These are phyloP conservation scores for Mayamaea pseudoterrestris DNA, from an alignment of 108 stramenopile genomes.

Conservation along the genomic window DNA sequence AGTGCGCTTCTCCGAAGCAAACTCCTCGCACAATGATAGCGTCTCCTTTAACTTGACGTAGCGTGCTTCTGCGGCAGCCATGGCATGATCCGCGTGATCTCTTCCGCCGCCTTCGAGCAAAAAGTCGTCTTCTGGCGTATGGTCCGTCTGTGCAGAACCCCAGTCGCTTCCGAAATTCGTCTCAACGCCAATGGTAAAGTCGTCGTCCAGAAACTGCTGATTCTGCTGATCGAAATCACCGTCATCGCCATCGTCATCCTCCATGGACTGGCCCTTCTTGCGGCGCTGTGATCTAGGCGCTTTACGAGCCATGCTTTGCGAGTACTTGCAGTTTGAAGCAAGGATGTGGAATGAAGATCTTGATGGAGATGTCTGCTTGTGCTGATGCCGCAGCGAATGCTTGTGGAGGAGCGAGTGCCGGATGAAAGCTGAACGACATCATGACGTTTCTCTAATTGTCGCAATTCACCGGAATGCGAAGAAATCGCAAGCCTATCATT, in stretches of 20 bases:
- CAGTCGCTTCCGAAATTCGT: background rate
- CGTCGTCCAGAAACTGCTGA: conserved; percentile 23
- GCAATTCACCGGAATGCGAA: no score
- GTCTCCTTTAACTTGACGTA: conserved; percentile 14
- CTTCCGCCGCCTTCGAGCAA: conserved; percentile 1
- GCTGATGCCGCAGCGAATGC: no score
- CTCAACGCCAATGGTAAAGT: conserved; percentile 8
- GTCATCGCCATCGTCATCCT: conserved; percentile 8
- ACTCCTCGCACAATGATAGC: conserved; percentile 16
- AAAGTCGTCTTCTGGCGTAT: conserved; percentile 1
- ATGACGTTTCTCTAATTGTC: no score
- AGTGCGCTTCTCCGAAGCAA: conserved; percentile 45
- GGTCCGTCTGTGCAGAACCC: background rate
- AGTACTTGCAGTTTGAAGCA: background rate
- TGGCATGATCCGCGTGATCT: conserved; percentile 4
- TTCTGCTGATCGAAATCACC: conserved; percentile 10
- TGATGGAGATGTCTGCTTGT: no score
- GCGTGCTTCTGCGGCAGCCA: conserved; percentile 15
- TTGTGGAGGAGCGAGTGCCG: no score
- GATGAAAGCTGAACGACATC: no score
- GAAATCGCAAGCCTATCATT: no score
- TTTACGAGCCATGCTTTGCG: background rate
- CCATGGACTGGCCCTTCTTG: background rate
- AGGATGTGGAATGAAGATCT: no score
- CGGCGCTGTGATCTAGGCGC: background rate